Evolutionary conservation across 306 rosid species (phyloP).

Genomic region (Luffa aegyptiaca): DNA sequence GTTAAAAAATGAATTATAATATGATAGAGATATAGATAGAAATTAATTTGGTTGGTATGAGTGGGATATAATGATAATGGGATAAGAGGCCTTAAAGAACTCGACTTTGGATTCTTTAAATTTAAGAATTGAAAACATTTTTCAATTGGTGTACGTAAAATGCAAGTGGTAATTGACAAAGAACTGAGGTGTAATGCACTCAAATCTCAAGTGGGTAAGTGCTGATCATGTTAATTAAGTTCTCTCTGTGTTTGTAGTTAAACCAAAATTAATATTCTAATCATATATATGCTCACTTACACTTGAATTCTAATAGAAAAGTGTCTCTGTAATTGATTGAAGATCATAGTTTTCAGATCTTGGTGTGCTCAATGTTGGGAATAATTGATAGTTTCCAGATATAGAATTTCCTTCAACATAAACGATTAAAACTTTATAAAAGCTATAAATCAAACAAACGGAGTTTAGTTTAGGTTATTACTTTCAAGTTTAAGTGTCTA

Average conservation of each 20-base stretch:
- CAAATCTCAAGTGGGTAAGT: slow-evolving; percentile 1
- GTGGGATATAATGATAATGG: not conserved
- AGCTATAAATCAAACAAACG: not conserved
- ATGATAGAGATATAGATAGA: not conserved
- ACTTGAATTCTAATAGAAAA: too few species aligned
- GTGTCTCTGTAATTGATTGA: not conserved
- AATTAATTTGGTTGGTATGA: not conserved
- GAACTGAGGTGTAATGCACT: slow-evolving; percentile 5
- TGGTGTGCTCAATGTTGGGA: not conserved
- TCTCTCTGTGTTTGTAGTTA: not conserved
- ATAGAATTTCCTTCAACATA: not conserved
- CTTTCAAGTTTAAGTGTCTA: too few species aligned
- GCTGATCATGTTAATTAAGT: not conserved
- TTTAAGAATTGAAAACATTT: not conserved
- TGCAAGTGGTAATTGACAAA: slow-evolving; percentile 1
- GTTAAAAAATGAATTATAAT: not conserved
- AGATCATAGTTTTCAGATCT: not conserved
- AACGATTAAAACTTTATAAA: not conserved
- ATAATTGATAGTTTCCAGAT: not conserved
- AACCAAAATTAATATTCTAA: not conserved
- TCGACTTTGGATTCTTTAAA: not conserved
- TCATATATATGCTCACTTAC: not conserved
- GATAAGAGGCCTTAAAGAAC: slow-evolving; percentile 2
- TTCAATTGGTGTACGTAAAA: not conserved
- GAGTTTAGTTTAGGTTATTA: too few species aligned